Percentiles rank a stretch among this genome's conserved stretches.
Evolutionary conservation across 1,284 basidiomycete genomes (phyloP).

Genomic region (Cystobasidium pallidum): DNA sequence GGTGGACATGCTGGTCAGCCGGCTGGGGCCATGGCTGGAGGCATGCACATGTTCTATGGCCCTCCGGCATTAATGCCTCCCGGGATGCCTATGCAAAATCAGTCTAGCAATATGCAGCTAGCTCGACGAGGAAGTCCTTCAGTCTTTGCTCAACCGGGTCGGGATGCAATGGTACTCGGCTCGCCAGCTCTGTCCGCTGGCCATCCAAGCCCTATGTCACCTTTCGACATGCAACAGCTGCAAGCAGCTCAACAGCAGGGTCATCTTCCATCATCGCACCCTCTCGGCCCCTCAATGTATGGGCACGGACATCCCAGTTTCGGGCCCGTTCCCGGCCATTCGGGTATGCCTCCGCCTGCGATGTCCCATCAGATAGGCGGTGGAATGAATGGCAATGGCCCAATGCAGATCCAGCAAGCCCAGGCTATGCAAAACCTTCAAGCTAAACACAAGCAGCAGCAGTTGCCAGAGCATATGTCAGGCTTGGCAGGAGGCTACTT

Average conservation of each 20-base stretch:
- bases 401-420: slow-evolving; percentile 2
- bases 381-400: not conserved
- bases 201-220: slow-evolving; percentile 24
- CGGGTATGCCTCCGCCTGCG: not conserved
- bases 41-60: slow-evolving; percentile 2
- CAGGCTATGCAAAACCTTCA: not conserved
- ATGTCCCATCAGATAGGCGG: too few species aligned
- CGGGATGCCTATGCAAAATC: not conserved
- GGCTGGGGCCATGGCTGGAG: not conserved
- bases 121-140: not conserved
- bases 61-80: slow-evolving; percentile 20
- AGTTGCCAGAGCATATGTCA: not conserved
- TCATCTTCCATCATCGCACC: not conserved
- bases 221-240: slow-evolving; percentile 22
- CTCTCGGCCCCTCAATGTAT: not conserved
- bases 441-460: slow-evolving; percentile 5
- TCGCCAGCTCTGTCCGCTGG: slow-evolving; percentile 23
- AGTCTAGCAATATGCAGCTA: not conserved
- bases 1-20: not conserved
- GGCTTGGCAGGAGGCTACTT: not conserved
- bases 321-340: not conserved
- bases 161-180: not conserved
- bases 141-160: not conserved
- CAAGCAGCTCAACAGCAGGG: slow-evolving; percentile 9
- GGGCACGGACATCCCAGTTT: not conserved